phyloP scores from a whole-genome alignment of 2,329 filamentous ascomycete genomes.

The Drechslera avenae region DNA sequence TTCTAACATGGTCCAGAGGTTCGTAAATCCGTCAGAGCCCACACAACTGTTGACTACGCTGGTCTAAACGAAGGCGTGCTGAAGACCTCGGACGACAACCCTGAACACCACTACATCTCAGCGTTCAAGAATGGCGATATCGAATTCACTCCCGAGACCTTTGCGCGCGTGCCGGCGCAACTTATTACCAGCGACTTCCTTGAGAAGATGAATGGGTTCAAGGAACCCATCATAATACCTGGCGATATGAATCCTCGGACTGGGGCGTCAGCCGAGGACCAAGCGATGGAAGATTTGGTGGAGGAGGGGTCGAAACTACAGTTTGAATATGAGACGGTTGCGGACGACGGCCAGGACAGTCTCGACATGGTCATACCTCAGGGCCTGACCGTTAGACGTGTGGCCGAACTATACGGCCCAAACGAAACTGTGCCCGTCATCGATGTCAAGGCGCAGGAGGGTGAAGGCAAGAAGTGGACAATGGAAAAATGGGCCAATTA shows the following conservation, averaged over 20 bases:
- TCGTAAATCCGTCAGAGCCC: slow-evolving; percentile 68
- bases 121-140: slow-evolving; percentile 69
- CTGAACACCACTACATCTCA: slow-evolving; percentile 71
- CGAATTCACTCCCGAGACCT: slow-evolving; percentile 64
- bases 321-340: slow-evolving; percentile 56
- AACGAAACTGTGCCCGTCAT: slow-evolving; percentile 69
- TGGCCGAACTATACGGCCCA: slow-evolving; percentile 67
- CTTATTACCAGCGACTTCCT: slow-evolving; percentile 67
- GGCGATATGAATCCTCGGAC: slow-evolving; percentile 64
- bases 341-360: slow-evolving; percentile 67
- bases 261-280: slow-evolving; percentile 4
- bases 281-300: neutral
- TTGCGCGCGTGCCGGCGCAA: slow-evolving; percentile 68
- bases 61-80: slow-evolving; percentile 69
- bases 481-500: slow-evolving; percentile 70
- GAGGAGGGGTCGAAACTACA: slow-evolving; percentile 37
- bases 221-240: slow-evolving; percentile 69
- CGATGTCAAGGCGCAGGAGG: slow-evolving; percentile 71
- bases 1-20: slow-evolving; percentile 53
- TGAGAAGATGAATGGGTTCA: slow-evolving; percentile 66
- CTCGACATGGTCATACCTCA: slow-evolving; percentile 72
- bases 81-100: slow-evolving; percentile 67
- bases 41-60: slow-evolving; percentile 70
- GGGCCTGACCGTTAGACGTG: slow-evolving; percentile 65
- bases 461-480: slow-evolving; percentile 67